A percentile compares a stretch with the other conserved stretches of the same genome.
phyloP scores from a whole-genome alignment of 768 basidiomycete species.

The Heimioporus sp. region DNA sequence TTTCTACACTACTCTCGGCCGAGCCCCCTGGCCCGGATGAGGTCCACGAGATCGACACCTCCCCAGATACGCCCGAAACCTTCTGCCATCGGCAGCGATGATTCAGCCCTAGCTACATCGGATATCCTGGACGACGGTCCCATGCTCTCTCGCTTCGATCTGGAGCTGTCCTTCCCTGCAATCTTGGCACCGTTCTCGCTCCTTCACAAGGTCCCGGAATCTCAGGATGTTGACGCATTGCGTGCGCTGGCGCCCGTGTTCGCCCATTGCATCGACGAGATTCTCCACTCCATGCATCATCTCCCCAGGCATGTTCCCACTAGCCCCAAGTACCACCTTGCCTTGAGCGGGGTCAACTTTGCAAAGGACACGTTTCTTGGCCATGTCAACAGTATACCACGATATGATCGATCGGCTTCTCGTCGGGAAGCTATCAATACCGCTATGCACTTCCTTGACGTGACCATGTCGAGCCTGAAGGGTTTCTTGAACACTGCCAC shows the following conservation, averaged over 20 bases:
- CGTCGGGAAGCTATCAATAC: constrained; percentile 11
- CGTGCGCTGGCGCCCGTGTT: constrained; percentile 29
- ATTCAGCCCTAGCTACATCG: constrained; percentile 25
- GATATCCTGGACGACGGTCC: constrained; percentile 1
- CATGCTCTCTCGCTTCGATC: constrained; percentile 21
- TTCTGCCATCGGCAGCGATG: constrained; percentile 24
- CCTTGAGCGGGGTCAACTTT: constrained; percentile 19
- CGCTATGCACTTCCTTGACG: constrained; percentile 29
- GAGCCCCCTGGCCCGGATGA: too few species aligned
- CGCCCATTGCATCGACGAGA: constrained; percentile 20
- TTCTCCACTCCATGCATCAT: constrained; percentile 25
- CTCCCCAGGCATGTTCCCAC: constrained; percentile 21
- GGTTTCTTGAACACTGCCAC: constrained; percentile 30
- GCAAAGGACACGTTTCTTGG: constrained; percentile 22
- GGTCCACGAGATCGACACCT: too few species aligned
- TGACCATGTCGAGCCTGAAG: constrained; percentile 32
- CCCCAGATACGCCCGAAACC: constrained; percentile 10
- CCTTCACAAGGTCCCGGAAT: constrained; percentile 24
- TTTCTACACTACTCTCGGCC: background rate
- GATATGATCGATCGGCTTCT: background rate
- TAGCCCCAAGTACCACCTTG: constrained; percentile 19
- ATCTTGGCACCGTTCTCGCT: constrained; percentile 30
- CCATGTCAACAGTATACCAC: constrained; percentile 15
- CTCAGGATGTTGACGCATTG: constrained; percentile 26
- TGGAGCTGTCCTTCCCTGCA: constrained; percentile 37